Percentiles rank a stretch among this genome's conserved stretches.
Conservation (phyloP, 2,329 filamentous ascomycete species). For the Aspergillus ochraceoroseus region DNA sequence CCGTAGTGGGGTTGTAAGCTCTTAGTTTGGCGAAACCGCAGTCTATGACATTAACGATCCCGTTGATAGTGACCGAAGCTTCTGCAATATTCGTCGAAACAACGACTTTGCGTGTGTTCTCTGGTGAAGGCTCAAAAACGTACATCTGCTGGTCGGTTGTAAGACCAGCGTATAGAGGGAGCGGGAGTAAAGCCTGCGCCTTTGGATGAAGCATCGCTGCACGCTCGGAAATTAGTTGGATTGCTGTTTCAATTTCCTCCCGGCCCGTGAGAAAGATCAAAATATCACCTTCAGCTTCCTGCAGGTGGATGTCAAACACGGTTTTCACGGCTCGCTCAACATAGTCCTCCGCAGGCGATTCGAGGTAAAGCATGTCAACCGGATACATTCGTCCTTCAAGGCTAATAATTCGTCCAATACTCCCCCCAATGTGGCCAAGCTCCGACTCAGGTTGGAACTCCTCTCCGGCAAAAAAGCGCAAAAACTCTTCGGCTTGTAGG, state of each 20-base stretch:
- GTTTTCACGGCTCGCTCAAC: conserved; percentile 76
- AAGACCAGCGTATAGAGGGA: conserved; percentile 85
- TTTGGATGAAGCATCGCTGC: conserved; percentile 58
- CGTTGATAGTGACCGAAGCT: conserved; percentile 89
- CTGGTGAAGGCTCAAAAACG: conserved; percentile 78
- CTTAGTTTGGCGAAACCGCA: conserved; percentile 86
- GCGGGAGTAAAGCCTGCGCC: conserved; percentile 57
- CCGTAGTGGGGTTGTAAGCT: conserved; percentile 74
- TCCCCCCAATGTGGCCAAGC: conserved; percentile 37
- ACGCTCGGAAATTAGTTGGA: conserved; percentile 74
- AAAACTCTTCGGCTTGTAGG: conserved; percentile 79
- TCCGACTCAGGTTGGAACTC: conserved; percentile 36
- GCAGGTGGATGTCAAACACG: conserved; percentile 79
- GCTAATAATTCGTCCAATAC: conserved; percentile 65
- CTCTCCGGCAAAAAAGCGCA: conserved; percentile 65
- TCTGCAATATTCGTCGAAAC: conserved; percentile 95
- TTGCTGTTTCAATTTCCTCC: conserved; percentile 80
- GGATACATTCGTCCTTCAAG: conserved; percentile 84
- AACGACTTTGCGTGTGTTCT: conserved; percentile 83
- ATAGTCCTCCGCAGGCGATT: conserved; percentile 76
- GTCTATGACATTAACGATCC: conserved; percentile 86
- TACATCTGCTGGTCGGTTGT: conserved; percentile 91
- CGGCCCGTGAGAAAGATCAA: conserved; percentile 87
- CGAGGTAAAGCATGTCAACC: conserved; percentile 78
- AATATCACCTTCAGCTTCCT: conserved; percentile 78